Evolutionary conservation across 108 stramenopile genomes (phyloP), one percentile per base, ranked within the genome.

Genomic region (Skeletonema marinoi): DNA sequence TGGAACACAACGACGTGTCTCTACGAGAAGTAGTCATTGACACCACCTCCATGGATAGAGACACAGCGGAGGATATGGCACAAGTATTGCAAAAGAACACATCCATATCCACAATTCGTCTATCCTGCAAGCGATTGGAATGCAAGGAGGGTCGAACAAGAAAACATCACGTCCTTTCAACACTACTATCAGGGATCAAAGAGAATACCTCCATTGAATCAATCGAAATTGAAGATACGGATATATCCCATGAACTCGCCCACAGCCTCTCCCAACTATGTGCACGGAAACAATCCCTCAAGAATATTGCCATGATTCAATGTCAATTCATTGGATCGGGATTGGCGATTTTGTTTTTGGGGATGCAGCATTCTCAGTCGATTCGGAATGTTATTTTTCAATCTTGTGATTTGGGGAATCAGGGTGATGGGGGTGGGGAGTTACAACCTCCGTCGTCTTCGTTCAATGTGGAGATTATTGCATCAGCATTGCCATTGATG

Each of bases 341-440:
- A 16, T 25, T 71, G 60, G 39, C 36, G 3, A 44, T 41, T 17
- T 42, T 71, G 6, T 71, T 60, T 38, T 41, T 71, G 25, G 60
- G 60, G 35, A 62, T 71, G 60, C 70, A 71, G 59, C 70, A 61
- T 60, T 61, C 16, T 29, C 60, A 71, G 60, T 38, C 42, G 14
- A 61, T 71, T 32, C 29, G 60, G 12, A 60, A 71, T 35, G n/a
- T 71, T 8, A 46, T 33, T 42, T 71, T 71, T 41, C 60, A 62
- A 32, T 41, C 16, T 3, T 71, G 70, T 44, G 59, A 71, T 42
- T 71, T 60, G 60, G 70, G 61, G 1, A 39, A 71, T n/a, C 60
- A 71, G 30, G 13, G 14, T 51, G 19, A 7, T 51, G 17, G 7
- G 50, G 19, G 14, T 51, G 50, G 50, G 17, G n/a, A 19, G 50